These are phyloP conservation scores for Neofusicoccum cordaticola DNA, from an alignment of 2,329 filamentous ascomycete species.

Conservation along the genomic window DNA sequence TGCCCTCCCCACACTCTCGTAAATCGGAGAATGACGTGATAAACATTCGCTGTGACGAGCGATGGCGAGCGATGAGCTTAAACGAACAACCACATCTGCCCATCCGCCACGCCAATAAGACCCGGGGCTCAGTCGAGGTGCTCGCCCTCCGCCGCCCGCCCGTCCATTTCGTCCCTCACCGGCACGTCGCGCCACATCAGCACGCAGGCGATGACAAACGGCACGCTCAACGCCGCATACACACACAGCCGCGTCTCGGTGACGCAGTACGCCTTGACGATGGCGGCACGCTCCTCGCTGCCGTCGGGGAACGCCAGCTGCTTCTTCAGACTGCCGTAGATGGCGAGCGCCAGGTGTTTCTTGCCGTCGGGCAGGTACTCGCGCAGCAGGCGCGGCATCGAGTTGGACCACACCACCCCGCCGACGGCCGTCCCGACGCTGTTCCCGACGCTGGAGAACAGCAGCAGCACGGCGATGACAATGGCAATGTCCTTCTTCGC, in stretches of 20 bases:
- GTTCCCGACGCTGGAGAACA: slow-evolving; percentile 56
- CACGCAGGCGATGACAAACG: neutral
- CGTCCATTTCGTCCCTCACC: neutral
- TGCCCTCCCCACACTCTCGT: neutral
- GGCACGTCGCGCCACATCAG: slow-evolving; percentile 4
- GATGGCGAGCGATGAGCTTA: neutral
- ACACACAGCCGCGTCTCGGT: slow-evolving; percentile 36
- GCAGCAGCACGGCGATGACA: slow-evolving; percentile 59
- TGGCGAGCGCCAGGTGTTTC: slow-evolving; percentile 36
- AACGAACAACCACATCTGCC: neutral
- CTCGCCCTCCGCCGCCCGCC: neutral
- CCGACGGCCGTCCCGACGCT: slow-evolving; percentile 48
- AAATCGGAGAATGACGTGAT: neutral
- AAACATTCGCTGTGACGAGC: neutral
- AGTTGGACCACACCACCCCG: slow-evolving; percentile 60
- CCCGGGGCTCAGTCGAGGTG: neutral
- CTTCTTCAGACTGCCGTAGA: slow-evolving; percentile 52
- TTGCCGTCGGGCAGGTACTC: slow-evolving; percentile 44
- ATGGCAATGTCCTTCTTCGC: slow-evolving; percentile 59
- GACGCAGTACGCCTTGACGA: slow-evolving; percentile 29
- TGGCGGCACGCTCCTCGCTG: slow-evolving; percentile 43
- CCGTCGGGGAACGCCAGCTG: slow-evolving; percentile 56
- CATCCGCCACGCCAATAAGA: too few relatives aligned
- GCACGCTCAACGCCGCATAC: slow-evolving; percentile 31
- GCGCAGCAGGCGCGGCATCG: slow-evolving; percentile 50